Percentiles rank a stretch among this genome's conserved stretches.
Conservation (phyloP, 2,329 filamentous ascomycete species). For the Periconia digitata region DNA sequence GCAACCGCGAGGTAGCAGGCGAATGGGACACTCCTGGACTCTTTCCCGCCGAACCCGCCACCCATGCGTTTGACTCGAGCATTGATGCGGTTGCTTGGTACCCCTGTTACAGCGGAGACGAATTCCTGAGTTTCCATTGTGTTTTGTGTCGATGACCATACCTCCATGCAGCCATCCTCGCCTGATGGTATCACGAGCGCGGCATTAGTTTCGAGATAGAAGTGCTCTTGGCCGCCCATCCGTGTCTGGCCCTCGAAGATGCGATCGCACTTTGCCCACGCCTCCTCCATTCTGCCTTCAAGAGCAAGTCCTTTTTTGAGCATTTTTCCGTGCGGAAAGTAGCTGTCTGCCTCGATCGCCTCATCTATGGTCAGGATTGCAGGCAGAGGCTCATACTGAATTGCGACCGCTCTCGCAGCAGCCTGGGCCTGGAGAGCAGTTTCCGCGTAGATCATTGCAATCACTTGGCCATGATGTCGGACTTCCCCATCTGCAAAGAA, state of each 20-base stretch:
- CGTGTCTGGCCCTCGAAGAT: conserved; percentile 79
- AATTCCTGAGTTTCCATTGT: conserved; percentile 56
- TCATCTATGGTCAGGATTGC: conserved; percentile 91
- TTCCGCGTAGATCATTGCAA: conserved; percentile 82
- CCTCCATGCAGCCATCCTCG: conserved; percentile 91
- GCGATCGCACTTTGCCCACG: conserved; percentile 75
- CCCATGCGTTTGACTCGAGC: conserved; percentile 87
- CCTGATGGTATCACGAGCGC: conserved; percentile 80
- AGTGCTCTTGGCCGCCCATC: conserved; percentile 96
- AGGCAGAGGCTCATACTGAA: conserved; percentile 87
- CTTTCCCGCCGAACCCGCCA: conserved; percentile 92
- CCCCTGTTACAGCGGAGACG: conserved; percentile 77
- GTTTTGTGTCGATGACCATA: conserved; percentile 58
- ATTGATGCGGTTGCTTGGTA: conserved; percentile 85
- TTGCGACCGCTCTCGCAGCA: conserved; percentile 77
- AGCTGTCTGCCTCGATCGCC: conserved; percentile 84
- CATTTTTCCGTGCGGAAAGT: conserved; percentile 75
- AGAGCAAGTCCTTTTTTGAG: conserved; percentile 71
- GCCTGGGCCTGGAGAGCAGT: conserved; percentile 75
- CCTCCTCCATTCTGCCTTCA: conserved; percentile 62
- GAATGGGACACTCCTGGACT: conserved; percentile 81
- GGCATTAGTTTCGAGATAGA: conserved; percentile 92
- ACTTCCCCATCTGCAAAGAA: conserved; percentile 92
- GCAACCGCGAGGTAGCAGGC: conserved; percentile 81
- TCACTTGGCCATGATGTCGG: conserved; percentile 83